A percentile compares a stretch with the other conserved stretches of the same genome.
Conservation (phyloP, 1,284 basidiomycete genomes). For the Veloporphyrellus conicus region DNA sequence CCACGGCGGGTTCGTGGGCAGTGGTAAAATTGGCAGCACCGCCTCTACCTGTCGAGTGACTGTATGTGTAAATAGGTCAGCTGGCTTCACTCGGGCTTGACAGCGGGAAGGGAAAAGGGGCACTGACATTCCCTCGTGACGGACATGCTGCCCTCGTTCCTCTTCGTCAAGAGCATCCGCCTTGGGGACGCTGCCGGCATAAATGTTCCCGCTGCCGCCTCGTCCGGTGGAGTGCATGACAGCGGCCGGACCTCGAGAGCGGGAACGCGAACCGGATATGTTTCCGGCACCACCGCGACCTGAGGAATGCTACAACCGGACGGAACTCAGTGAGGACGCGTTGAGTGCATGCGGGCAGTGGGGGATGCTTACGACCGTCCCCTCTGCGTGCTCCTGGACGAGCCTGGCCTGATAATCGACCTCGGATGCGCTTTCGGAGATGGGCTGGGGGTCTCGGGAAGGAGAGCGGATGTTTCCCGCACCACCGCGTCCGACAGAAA, state of each 20-base stretch:
- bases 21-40: constrained; percentile 59
- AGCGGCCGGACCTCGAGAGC: constrained; percentile 32
- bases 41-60: constrained; percentile 68
- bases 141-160: constrained; percentile 37
- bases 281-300: constrained; percentile 33
- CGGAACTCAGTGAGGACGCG: constrained; percentile 1
- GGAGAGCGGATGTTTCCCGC: constrained; percentile 74
- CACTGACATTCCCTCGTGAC: constrained; percentile 43
- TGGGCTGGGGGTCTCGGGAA: constrained; percentile 49
- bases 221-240: constrained; percentile 53
- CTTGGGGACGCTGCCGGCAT: constrained; percentile 27
- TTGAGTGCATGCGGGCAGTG: neutral
- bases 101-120: neutral
- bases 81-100: neutral
- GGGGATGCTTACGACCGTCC: constrained; percentile 36
- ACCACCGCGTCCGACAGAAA: constrained; percentile 71
- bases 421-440: constrained; percentile 22
- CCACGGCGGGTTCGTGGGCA: constrained; percentile 38
- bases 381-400: constrained; percentile 40
- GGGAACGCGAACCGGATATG: constrained; percentile 31
- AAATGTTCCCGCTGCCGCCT: constrained; percentile 67
- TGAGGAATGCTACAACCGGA: constrained; percentile 44
- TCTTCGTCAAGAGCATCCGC: constrained; percentile 41
- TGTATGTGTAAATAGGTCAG: constrained; percentile 22
- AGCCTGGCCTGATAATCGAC: constrained; percentile 43